Conservation (phyloP, 192 early-diverging fungal species). For the Lobulomyces angularis region DNA sequence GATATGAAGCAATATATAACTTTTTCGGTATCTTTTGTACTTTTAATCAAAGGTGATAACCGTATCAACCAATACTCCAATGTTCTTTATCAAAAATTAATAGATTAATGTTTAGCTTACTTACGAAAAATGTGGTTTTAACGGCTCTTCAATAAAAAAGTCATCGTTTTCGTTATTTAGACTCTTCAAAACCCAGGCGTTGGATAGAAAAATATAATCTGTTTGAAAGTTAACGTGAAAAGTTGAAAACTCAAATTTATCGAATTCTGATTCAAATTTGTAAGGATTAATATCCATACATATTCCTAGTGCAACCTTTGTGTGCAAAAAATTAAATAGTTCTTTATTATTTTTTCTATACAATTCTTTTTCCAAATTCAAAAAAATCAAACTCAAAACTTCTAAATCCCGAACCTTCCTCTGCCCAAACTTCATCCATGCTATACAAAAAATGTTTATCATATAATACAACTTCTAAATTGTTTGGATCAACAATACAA, state of each 20-base stretch:
- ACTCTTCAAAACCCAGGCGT: conserved; percentile 52
- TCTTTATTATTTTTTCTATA: neutral
- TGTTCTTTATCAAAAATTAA: too few species aligned
- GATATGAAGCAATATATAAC: conserved; percentile 5
- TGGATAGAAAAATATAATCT: conserved; percentile 42
- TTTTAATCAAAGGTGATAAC: conserved; percentile 12
- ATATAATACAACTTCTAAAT: conserved; percentile 42
- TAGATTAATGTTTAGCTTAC: too few species aligned
- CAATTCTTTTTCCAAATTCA: conserved; percentile 3
- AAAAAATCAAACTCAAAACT: conserved; percentile 18
- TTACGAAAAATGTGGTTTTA: too few species aligned
- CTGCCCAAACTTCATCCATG: conserved; percentile 64
- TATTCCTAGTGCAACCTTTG: conserved; percentile 60
- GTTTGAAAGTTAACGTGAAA: conserved; percentile 39
- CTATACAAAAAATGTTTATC: conserved; percentile 59
- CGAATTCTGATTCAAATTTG: conserved; percentile 48
- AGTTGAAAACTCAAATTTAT: conserved; percentile 54
- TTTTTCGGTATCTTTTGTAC: conserved; percentile 1
- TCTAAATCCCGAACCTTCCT: conserved; percentile 49
- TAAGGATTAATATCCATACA: conserved; percentile 81
- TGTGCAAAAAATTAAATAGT: conserved; percentile 3
- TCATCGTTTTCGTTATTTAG: conserved; percentile 1
- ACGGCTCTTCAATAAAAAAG: neutral
- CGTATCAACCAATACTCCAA: conserved; percentile 16
- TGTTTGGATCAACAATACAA: conserved; percentile 39